A percentile compares a stretch with the other conserved stretches of the same genome.
These are phyloP conservation scores for Cyamopsis tetragonoloba DNA, from an alignment of 306 rosid genomes.

Conservation along the genomic window DNA sequence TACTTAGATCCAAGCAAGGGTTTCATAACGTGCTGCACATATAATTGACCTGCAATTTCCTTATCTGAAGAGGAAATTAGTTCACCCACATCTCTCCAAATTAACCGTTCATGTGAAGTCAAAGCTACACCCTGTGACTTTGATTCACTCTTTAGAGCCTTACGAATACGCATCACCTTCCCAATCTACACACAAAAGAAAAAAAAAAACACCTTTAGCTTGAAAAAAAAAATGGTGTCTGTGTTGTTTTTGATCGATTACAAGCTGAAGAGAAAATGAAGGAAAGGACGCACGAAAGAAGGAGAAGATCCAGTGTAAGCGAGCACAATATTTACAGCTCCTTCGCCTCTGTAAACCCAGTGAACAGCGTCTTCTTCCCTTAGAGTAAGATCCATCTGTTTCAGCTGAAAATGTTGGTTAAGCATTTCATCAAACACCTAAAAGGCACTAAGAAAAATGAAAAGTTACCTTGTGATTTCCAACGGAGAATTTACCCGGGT, in stretches of 20 bases:
- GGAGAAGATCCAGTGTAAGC: conserved; percentile 73
- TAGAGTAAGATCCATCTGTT: conserved; percentile 48
- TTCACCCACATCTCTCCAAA: conserved; percentile 64
- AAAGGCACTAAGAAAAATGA: background rate
- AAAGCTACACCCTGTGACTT: conserved; percentile 32
- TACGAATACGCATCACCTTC: conserved; percentile 73
- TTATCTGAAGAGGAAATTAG: conserved; percentile 52
- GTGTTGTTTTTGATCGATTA: too few species aligned
- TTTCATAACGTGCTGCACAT: conserved; percentile 61
- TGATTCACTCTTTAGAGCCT: conserved; percentile 49
- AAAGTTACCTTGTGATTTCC: background rate
- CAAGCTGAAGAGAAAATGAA: background rate
- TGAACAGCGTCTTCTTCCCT: conserved; percentile 56
- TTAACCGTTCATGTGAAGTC: conserved; percentile 47
- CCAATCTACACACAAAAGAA: conserved; percentile 52
- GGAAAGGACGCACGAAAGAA: conserved; percentile 48
- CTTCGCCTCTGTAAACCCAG: conserved; percentile 96
- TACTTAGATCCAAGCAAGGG: conserved; percentile 76
- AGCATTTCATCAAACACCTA: conserved; percentile 26
- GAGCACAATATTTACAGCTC: conserved; percentile 84
- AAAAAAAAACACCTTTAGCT: background rate
- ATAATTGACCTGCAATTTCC: conserved; percentile 52
- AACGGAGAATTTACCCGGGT: background rate
- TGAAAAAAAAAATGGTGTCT: too few species aligned
- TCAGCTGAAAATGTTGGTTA: background rate